Percentiles rank a stretch among this genome's conserved stretches.
phyloP scores from a whole-genome alignment of 768 basidiomycete species.

The Mycena haematopus region DNA sequence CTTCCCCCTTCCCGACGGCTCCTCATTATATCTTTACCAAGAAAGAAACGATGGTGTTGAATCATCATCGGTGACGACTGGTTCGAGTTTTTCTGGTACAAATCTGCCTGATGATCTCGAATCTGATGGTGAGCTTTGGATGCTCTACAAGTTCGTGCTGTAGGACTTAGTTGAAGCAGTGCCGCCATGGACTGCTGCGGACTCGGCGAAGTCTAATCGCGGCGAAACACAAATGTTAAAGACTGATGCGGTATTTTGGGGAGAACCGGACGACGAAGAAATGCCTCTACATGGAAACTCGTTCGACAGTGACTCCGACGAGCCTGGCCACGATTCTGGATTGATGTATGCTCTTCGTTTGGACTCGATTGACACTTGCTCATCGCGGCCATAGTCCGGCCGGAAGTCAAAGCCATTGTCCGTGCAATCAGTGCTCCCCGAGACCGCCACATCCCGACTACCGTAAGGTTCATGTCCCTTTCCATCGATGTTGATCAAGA shows the following conservation, averaged over 20 bases:
- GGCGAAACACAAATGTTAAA: background rate
- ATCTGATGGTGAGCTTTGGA: no score
- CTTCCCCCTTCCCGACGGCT: background rate
- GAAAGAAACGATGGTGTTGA: no score
- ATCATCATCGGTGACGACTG: no score
- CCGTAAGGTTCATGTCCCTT: background rate
- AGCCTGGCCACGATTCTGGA: background rate
- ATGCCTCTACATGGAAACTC: background rate
- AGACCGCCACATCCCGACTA: background rate
- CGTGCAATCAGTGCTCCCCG: constrained; percentile 16
- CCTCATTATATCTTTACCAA: no score
- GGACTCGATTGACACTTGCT: background rate
- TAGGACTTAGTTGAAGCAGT: background rate
- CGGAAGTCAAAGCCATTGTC: constrained; percentile 5
- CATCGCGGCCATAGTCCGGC: background rate
- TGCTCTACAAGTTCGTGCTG: background rate
- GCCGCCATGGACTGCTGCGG: no score
- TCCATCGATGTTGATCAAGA: background rate
- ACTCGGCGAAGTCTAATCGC: no score
- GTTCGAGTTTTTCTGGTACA: no score
- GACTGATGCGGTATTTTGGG: background rate
- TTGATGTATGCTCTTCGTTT: background rate
- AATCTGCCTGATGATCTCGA: no score
- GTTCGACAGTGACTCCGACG: background rate
- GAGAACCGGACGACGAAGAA: background rate